Evolutionary conservation across 352 stramenopile genomes (phyloP).

Genomic region (Peronospora destructor): DNA sequence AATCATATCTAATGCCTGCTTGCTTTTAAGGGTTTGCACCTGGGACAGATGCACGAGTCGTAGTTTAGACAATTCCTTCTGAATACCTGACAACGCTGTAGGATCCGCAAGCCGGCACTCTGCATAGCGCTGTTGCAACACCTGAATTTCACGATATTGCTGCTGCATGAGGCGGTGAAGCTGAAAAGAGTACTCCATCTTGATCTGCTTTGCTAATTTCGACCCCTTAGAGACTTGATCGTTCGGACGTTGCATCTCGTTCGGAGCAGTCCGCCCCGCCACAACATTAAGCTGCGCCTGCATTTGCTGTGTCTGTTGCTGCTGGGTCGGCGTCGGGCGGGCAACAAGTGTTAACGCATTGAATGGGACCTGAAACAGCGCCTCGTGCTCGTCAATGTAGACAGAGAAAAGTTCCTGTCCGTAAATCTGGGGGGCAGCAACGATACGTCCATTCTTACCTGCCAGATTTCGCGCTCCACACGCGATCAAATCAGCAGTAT

Average conservation of each 20-base stretch:
- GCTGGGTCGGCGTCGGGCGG: conserved; percentile 31
- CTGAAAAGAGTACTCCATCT: conserved; percentile 84
- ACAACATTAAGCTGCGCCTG: conserved; percentile 30
- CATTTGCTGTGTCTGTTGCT: conserved; percentile 37
- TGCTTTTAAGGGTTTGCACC: conserved; percentile 82
- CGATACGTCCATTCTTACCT: conserved; percentile 66
- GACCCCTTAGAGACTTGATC: conserved; percentile 15
- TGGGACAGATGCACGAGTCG: conserved; percentile 79
- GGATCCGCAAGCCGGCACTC: conserved; percentile 69
- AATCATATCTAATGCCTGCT: conserved; percentile 69
- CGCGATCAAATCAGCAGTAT: conserved; percentile 62
- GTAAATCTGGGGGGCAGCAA: conserved; percentile 67
- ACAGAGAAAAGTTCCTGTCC: conserved; percentile 76
- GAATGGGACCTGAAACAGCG: conserved; percentile 76
- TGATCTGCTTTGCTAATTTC: conserved; percentile 51
- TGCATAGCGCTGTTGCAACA: conserved; percentile 78
- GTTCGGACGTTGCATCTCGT: conserved; percentile 19
- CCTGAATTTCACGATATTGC: conserved; percentile 82
- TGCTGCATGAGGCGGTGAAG: conserved; percentile 83
- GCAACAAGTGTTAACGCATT: conserved; percentile 61
- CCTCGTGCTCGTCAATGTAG: conserved; percentile 79
- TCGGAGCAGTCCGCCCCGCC: conserved; percentile 21
- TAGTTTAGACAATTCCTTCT: conserved; percentile 79
- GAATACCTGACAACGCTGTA: conserved; percentile 64
- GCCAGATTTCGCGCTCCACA: conserved; percentile 70